Base-by-base conservation (phyloP, 2,329 filamentous ascomycete species). In the Cercospora berteroae region DNA sequence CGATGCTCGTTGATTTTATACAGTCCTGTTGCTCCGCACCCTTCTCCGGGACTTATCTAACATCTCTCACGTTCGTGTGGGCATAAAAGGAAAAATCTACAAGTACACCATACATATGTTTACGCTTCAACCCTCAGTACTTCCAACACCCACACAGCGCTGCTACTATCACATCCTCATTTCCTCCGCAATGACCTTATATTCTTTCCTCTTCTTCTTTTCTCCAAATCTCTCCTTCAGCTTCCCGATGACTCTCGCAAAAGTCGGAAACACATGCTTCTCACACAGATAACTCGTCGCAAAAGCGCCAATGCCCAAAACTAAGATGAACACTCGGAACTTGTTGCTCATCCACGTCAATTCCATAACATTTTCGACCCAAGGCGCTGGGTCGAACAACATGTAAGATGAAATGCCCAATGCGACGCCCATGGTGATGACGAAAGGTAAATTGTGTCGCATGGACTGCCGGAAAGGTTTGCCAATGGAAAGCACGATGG, bases 401-500 rank as follows among this genome's bases (percentile, higher is more conserved):
- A 99, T 94, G 78, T 96, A 95, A 1, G 86, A 79, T 0, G 90
- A 90, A 42, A 95, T 82, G 0, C 86, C 77, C 4, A 95, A 79
- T 0, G 92, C 86, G 16, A 89, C 77, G 9, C 87, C 78, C 67
- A 98, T 90, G 0, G 93, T 95, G 6, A 87, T 82, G 39, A 96
- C 87, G 75, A 97, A 97, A 0, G 94, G 95, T 76, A 91, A 87
- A 76, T 99, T 99, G 67, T 90, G 86, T 18, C 83, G 83, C 82
- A 93, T 92, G 16, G 87, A 86, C 74, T 95, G 91, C 63, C 95
- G 86, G 81, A 97, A 99, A 0, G 95, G 95, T 36, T 87, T 89
- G 1, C 95, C 96, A n/a, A 95, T 92, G 73, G 91, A 96, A 31
- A 99, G 84, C 1, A 98, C 90, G 44, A 98, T 85, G 4, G 92